Base-by-base conservation (phyloP, 768 basidiomycete species). In the Leucosporidium creatinivorum region DNA sequence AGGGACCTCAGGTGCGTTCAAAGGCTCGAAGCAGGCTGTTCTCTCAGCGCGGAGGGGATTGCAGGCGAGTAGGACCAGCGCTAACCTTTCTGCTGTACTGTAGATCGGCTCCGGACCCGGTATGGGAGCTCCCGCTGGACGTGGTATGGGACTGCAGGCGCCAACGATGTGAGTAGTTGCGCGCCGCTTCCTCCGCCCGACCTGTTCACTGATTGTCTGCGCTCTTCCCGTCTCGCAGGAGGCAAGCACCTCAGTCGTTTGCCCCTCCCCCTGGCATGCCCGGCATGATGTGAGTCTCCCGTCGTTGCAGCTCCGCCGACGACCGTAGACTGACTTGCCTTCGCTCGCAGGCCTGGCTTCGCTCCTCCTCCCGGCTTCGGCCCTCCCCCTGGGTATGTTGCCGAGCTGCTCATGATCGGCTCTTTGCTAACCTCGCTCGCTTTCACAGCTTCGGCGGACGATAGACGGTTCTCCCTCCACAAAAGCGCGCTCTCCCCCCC, bases 61-160 rank as follows among this genome's bases (percentile, higher is more conserved):
- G 55, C 21, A 10, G 55, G 28, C 30, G 30, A 36, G 10, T 10
- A 18, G 36, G 3, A 15, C 30, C 33, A 17, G 19, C 1, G 28
- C 64, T 66, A 21, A 66, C 65, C 44, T 17, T 36, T 57, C 10
- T 57, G 30, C 6, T 25, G 65, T 15, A n/a, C 50, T 73, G 47
- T 74, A 93, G 90, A 83, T 92, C 70, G 86, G 89, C 73, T 83
- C 84, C 69, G 94, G 94, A 61, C 91, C 94, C 77, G 94, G 94
- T 70, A 86, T 91, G 69, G 94, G 93, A 73, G 87, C 92, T 83
- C 91, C 93, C 77, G 94, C 93, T 51, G 93, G 94, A 73, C 87
- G 94, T 74, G 94, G 94, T 65, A 94, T 97, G 86, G 91, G 91
- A 26, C 74, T 81, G 63, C 76, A 78, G 69, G 77, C 80, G 63